Evolutionary conservation across 495 filamentous ascomycete species (phyloP), one percentile per base, ranked within the genome.

Genomic region (Talaromyces borbonicus): DNA sequence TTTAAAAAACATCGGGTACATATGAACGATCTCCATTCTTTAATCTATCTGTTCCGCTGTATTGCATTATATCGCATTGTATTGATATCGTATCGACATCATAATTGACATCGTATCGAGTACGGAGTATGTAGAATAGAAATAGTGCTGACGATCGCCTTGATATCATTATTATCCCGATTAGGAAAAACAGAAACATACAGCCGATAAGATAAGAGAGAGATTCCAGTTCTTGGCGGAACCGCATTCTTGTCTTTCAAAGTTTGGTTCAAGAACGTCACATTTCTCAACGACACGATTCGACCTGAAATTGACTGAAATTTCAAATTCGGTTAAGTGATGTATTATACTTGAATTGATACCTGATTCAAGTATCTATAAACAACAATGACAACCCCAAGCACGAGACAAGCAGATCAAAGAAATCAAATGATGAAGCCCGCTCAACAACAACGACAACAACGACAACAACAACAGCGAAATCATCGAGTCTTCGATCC

Each of bases 401-500:
- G 22, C 35, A 8, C 35, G n/a, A 2, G 11, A 12, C 31, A n/a
- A n/a, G n/a, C n/a, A n/a, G n/a, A n/a, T n/a, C n/a, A n/a, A n/a
- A n/a, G n/a, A n/a, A n/a, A n/a, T n/a, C n/a, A n/a, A n/a, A n/a
- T n/a, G n/a, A n/a, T n/a, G n/a, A n/a, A n/a, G n/a, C n/a, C n/a
- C n/a, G n/a, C n/a, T n/a, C n/a, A n/a, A n/a, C 31, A 33, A 33
- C n/a, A 8, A 36, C 15, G 14, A 8, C 31, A 8, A 36, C 26
- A 19, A 45, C 5, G 27, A 3, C n/a, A 19, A n/a, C 41, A 11
- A 12, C 25, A 16, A 26, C 27, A 9, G 0, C 42, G 27, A 0
- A 46, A 46, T 22, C 19, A 35, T 2, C 43, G 64, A 33, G 53
- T 61, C 50, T 90, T 86, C 61, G 87, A 94, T 56, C 68, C 84